These are phyloP conservation scores for Pythium plurisporium DNA, from an alignment of 352 stramenopile genomes.

Conservation along the genomic window DNA sequence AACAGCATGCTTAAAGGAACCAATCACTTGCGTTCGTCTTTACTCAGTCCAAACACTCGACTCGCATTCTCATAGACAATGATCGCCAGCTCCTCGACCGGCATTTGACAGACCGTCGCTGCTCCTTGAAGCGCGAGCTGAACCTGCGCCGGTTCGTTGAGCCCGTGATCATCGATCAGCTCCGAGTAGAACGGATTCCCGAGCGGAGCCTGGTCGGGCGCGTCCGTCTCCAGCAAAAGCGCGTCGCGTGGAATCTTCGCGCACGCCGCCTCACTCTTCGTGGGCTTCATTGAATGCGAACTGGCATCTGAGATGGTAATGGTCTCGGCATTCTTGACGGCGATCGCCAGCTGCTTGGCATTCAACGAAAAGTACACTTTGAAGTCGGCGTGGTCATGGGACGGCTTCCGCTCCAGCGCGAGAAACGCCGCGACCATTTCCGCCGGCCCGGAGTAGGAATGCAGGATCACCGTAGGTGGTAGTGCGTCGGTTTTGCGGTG, in stretches of 20 bases:
- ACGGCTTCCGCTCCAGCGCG: constrained; percentile 22
- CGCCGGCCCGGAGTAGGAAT: constrained; percentile 58
- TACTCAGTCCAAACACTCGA: constrained; percentile 30
- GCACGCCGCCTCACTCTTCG: constrained; percentile 30
- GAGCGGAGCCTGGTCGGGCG: constrained; percentile 54
- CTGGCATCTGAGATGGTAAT: too few species aligned
- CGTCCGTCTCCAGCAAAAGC: constrained; percentile 71
- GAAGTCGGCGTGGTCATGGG: constrained; percentile 11
- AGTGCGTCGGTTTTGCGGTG: constrained; percentile 18
- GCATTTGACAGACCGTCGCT: constrained; percentile 32
- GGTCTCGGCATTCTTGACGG: too few species aligned
- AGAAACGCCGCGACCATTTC: constrained; percentile 58
- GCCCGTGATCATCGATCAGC: constrained; percentile 5
- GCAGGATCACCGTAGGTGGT: constrained; percentile 52
- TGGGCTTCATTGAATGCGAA: constrained; percentile 1
- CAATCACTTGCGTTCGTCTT: too few species aligned
- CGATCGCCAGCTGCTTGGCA: constrained; percentile 47
- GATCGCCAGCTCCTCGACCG: constrained; percentile 28
- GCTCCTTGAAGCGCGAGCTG: constrained; percentile 42
- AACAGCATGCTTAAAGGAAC: too few species aligned
- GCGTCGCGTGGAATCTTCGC: constrained; percentile 34
- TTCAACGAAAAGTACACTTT: constrained; percentile 77
- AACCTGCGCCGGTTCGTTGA: constrained; percentile 58
- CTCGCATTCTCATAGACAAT: constrained; percentile 37
- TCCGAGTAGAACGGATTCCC: neutral